phyloP scores from a whole-genome alignment of 1,284 basidiomycete species.

The Dichomitus squalens region DNA sequence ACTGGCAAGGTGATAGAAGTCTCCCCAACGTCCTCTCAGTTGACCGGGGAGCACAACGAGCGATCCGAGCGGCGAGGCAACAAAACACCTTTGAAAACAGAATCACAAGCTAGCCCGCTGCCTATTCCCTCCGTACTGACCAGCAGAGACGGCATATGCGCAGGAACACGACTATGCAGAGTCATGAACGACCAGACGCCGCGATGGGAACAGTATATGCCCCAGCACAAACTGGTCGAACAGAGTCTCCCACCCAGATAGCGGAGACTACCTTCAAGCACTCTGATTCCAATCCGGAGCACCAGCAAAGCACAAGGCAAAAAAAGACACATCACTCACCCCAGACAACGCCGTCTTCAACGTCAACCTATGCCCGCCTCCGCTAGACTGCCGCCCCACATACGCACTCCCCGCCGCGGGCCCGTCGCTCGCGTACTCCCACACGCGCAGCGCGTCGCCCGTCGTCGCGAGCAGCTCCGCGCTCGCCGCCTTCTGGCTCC shows the following conservation, averaged over 20 bases:
- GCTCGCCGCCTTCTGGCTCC: conserved; percentile 60
- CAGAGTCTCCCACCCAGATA: too few species aligned
- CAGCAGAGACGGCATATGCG: too few species aligned
- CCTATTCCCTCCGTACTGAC: too few species aligned
- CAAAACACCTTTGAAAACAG: background rate
- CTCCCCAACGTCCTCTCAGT: background rate
- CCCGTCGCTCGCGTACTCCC: conserved; percentile 77
- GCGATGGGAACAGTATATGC: too few species aligned
- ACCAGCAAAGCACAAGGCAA: too few species aligned
- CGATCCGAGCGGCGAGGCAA: background rate
- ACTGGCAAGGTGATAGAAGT: background rate
- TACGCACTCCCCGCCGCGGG: conserved; percentile 61
- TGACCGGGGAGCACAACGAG: too few species aligned
- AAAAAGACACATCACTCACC: conserved; percentile 51
- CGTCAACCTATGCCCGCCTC: conserved; percentile 60
- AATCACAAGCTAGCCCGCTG: too few species aligned
- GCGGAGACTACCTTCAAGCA: too few species aligned
- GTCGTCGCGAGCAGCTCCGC: conserved; percentile 89
- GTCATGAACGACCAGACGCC: too few species aligned
- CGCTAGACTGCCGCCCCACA: conserved; percentile 66
- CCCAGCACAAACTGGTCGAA: too few species aligned
- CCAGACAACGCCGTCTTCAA: conserved; percentile 79
- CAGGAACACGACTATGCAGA: too few species aligned
- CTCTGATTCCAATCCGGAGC: too few species aligned
- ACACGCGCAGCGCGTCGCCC: conserved; percentile 87